phyloP scores from a whole-genome alignment of 1,139 yeast genomes.

The Geotrichum fermentans region DNA sequence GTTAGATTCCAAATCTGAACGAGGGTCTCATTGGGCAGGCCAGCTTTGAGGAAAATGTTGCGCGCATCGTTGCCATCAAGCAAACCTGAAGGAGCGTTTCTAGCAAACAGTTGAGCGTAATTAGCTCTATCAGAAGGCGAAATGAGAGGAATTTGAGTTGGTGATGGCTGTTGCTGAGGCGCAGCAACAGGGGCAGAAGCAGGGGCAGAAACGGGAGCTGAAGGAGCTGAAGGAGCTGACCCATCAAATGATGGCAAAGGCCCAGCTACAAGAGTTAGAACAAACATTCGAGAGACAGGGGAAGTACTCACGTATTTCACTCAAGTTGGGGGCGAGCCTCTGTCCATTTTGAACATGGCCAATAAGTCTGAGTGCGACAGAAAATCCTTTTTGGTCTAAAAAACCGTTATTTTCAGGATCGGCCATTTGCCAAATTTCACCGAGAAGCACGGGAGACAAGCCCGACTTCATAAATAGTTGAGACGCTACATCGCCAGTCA shows the following conservation, averaged over 20 bases:
- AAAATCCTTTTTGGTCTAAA: slow-evolving; percentile 74
- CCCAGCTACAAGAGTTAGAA: slow-evolving; percentile 38
- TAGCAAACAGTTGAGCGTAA: slow-evolving; percentile 69
- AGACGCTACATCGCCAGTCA: slow-evolving; percentile 89
- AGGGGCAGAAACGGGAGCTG: slow-evolving; percentile 2
- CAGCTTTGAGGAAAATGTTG: slow-evolving; percentile 82
- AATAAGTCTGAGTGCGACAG: slow-evolving; percentile 80
- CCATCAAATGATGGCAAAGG: slow-evolving; percentile 44
- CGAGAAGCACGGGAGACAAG: slow-evolving; percentile 68
- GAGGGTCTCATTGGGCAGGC: slow-evolving; percentile 65
- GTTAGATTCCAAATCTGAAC: slow-evolving; percentile 89
- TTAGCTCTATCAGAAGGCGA: slow-evolving; percentile 61
- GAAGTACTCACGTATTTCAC: slow-evolving; percentile 38
- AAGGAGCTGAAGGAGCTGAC: slow-evolving; percentile 16
- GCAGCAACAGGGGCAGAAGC: background rate
- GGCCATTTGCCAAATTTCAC: slow-evolving; percentile 91
- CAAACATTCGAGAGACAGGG: background rate
- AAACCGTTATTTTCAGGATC: slow-evolving; percentile 83
- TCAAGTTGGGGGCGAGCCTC: slow-evolving; percentile 48
- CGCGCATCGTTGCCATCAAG: slow-evolving; percentile 75
- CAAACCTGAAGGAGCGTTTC: slow-evolving; percentile 55
- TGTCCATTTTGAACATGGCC: slow-evolving; percentile 82
- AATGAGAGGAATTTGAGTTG: slow-evolving; percentile 51
- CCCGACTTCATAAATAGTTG: slow-evolving; percentile 82
- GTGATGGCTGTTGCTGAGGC: slow-evolving; percentile 13